Base-by-base conservation (phyloP, 306 rosid species). In the Vigna angularis region DNA sequence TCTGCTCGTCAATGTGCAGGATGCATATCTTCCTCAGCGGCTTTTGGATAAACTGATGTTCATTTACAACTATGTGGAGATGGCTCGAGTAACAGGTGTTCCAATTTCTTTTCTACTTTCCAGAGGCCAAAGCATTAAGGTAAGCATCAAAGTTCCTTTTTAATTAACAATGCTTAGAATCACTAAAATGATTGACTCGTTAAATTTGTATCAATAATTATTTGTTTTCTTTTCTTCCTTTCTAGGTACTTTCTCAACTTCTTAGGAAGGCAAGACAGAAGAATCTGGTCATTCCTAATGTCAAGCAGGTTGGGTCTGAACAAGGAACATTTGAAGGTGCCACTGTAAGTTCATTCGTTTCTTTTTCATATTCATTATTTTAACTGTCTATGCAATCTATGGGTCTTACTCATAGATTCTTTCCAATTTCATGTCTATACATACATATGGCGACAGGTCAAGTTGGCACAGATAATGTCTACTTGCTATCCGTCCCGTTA, bases 81-180 rank as follows among this genome's bases (percentile, higher is more conserved):
- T 95, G 98, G 98, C 98, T 82, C 87, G 98, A 75, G 98, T 95
- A 24, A 95, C 98, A 28, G 98, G 98, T 76, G 98, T 95, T 74
- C 98, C 98, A 45, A 91, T 95, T 75, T 92, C 98, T 61, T 95
- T 95, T 85, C 87, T 95, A 80, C 98, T 95, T 79, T 88, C 98
- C 49, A 91, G 98, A 82, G 98, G 98, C 69, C 98, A 95, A 80
- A 95, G 98, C 86, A 95, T 95, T 67, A 95, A 95, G 89, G 98
- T 89, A 65, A 74, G 18, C 59, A 36, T 48, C 38, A 17, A 5
- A 26, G 28, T 44, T 28, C 49, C 2, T 61, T 32, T 40, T 50
- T 24, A 45, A 58, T 42, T 22, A 57, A 22, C 32, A 75, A 20
- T 68, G 49, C 56, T 72, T 40, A 17, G 14, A 72, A 63, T 42